Evolutionary conservation across 345 rosid genomes (phyloP), one percentile per base, ranked within the genome.

Genomic region (Citrus glauca): DNA sequence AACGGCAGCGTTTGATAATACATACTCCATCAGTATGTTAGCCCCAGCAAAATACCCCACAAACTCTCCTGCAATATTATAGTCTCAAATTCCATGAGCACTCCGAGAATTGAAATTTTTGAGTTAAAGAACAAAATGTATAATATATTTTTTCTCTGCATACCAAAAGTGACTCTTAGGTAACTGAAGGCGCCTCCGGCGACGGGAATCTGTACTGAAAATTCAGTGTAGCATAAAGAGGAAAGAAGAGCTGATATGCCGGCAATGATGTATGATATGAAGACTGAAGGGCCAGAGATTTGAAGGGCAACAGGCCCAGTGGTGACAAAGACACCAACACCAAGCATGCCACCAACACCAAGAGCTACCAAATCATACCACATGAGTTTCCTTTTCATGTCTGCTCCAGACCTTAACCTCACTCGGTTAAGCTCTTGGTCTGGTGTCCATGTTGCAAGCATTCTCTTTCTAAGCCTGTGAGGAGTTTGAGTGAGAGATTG

Each of bases 101-200:
- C 28, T 55, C 56, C 37, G 45, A n/a, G 50, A 75, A 82, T 67
- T 63, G 64, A 45, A 74, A 16, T 45, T 45, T 45, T 45, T 11
- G 50, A 3, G 50, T 45, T 65, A 66, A 78, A 81, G 67, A 78
- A 59, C 56, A 22, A 24, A 27, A 38, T 32, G 37, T 66, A 35
- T 22, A 16, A 53, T 53, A 53, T 53, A 4, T 53, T 19, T 50
- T 50, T 53, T 53, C 50, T 24, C 19, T 50, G 37, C 28, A 57
- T 91, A 94, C 98, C 98, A 81, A 93, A 95, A 69, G 98, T 95
- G 55, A 95, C 94, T 82, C 98, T 87, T 14, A 95, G 89, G 77
- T 93, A 95, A 81, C 98, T 93, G 81, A 95, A 95, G 82, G 98
- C 97, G 4, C 98, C 98, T 0, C 98, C 98, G 32, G 98, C 98